phyloP scores from a whole-genome alignment of 176 grass and related monocot species.

The Otatea glauca region DNA sequence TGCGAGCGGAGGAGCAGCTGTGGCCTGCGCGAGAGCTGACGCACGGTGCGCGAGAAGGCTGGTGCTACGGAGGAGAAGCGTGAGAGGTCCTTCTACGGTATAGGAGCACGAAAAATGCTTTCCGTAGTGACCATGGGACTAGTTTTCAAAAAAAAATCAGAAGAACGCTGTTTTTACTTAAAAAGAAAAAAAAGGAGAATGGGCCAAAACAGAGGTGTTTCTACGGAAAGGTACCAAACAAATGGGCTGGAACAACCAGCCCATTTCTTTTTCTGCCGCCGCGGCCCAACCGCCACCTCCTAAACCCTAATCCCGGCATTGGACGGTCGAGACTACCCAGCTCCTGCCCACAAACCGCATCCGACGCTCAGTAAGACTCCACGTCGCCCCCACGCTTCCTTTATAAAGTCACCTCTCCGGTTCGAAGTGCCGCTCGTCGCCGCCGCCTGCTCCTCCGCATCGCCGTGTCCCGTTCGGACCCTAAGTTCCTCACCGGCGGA shows the following conservation, averaged over 20 bases:
- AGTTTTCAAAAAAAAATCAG: no score
- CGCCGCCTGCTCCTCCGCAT: neutral
- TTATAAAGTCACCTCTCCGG: conserved; percentile 32
- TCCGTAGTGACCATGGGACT: no score
- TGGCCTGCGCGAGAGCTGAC: no score
- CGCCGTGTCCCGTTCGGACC: conserved; percentile 45
- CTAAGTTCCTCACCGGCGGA: conserved; percentile 52
- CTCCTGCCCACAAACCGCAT: neutral
- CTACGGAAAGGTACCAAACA: neutral
- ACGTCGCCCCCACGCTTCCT: conserved; percentile 31
- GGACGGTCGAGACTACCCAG: conserved; percentile 19
- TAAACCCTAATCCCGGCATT: conserved; percentile 53
- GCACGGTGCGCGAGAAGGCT: no score
- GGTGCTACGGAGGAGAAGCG: no score
- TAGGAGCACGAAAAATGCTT: no score
- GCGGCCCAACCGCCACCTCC: conserved; percentile 1
- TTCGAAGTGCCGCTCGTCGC: conserved; percentile 16
- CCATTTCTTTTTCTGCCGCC: neutral
- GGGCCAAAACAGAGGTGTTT: no score
- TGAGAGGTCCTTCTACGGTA: no score
- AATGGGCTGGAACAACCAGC: neutral
- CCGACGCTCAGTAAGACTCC: neutral
- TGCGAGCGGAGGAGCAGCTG: no score
- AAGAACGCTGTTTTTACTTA: no score
- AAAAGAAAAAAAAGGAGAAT: no score